Evolutionary conservation across 2,329 filamentous ascomycete genomes (phyloP).

Genomic region (Monilinia fructicola): DNA sequence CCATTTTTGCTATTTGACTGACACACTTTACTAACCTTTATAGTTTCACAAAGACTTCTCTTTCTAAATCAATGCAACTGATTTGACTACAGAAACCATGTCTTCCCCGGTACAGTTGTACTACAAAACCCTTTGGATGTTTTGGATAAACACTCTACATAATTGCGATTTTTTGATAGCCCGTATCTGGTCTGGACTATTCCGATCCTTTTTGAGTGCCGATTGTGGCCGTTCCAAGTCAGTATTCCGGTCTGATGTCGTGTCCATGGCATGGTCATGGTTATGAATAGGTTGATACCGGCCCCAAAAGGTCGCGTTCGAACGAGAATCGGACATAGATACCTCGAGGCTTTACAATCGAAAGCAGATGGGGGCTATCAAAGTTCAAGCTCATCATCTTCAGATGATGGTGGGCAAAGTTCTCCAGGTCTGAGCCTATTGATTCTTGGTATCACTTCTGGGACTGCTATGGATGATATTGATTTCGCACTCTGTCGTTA

Average conservation of each 20-base stretch:
- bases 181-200: neutral
- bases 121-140: conserved; percentile 1
- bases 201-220: neutral
- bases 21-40: conserved; percentile 15
- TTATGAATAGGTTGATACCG: conserved; percentile 29
- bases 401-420: conserved; percentile 29
- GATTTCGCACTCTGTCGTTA: conserved; percentile 41
- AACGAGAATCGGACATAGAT: conserved; percentile 38
- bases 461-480: conserved; percentile 41
- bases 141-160: neutral
- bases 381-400: conserved; percentile 32
- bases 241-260: conserved; percentile 24
- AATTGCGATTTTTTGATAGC: neutral
- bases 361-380: conserved; percentile 34
- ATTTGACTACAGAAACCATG: conserved; percentile 22
- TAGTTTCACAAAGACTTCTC: conserved; percentile 12
- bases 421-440: conserved; percentile 35
- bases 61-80: conserved; percentile 1
- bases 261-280: conserved; percentile 27
- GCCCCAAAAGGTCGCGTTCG: conserved; percentile 38
- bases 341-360: conserved; percentile 39
- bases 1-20: conserved; percentile 23
- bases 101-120: conserved; percentile 1
- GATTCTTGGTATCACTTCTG: conserved; percentile 39
- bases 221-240: conserved; percentile 18